Evolutionary conservation across 2,329 filamentous ascomycete genomes (phyloP).

Genomic region (Paramyrothecium sp.): DNA sequence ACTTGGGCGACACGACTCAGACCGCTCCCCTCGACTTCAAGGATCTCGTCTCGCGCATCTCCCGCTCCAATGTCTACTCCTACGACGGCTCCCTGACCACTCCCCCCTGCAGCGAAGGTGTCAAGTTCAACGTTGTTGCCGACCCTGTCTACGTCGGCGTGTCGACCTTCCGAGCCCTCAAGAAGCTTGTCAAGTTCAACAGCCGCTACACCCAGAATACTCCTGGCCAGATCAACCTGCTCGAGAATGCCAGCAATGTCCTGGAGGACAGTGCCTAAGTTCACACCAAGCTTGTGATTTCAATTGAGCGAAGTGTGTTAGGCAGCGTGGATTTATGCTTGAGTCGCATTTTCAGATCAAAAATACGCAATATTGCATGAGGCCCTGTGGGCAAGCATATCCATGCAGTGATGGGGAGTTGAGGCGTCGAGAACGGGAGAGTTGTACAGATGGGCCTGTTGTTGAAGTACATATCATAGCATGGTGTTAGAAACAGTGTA

Average conservation of each 20-base stretch:
- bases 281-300: too few species aligned
- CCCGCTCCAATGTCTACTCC: constrained; percentile 20
- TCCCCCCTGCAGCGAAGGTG: constrained; percentile 45
- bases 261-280: background rate
- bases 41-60: background rate
- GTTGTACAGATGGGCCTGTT: too few species aligned
- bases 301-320: too few species aligned
- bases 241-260: constrained; percentile 20
- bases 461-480: too few species aligned
- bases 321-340: too few species aligned
- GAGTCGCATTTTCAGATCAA: too few species aligned
- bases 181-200: constrained; percentile 54
- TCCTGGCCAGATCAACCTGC: constrained; percentile 41
- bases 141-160: constrained; percentile 46
- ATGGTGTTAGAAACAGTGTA: too few species aligned
- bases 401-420: too few species aligned
- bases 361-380: too few species aligned
- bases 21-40: background rate
- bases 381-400: too few species aligned
- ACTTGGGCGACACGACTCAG: background rate
- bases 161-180: constrained; percentile 46
- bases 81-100: constrained; percentile 59
- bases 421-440: too few species aligned
- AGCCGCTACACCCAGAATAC: constrained; percentile 48
- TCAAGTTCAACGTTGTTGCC: constrained; percentile 43